Evolutionary conservation across 345 rosid species (phyloP), one percentile per base, ranked within the genome.

Genomic region (Trapa incisa): DNA sequence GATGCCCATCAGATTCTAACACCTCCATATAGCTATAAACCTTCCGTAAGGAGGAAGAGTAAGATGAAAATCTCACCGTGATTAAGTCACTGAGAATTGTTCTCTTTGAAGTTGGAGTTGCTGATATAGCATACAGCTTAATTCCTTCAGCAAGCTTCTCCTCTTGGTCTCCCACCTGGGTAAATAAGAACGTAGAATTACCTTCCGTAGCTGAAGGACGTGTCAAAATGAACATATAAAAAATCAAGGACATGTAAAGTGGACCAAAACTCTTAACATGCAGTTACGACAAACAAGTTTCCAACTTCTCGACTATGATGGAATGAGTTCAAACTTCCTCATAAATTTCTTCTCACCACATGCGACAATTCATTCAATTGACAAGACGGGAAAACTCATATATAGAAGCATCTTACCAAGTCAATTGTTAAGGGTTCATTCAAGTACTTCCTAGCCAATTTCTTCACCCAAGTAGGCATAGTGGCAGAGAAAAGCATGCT

Each of bases 401-500:
- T 54, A 33, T 1, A 58, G 38, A 35, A 73, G 52, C 37, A 61
- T 39, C 36, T 70, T 81, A 94, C 99, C 96, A 94, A 71, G 83
- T 91, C 99, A 50, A 90, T 88, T 56, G 86, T 92, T 78, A 91
- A 80, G 54, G 99, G 97, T 74, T 86, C 86, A 68, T 91, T 81
- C 82, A 94, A 79, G 78, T 91, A 78, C 76, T 91, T 94, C 81
- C 99, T 82, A 0, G 99, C 85, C 76, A 94, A 74, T 78, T 91
- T 94, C 82, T 86, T 91, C 56, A 94, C 92, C 99, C 99, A 94
- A 67, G 82, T 60, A 73, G 99, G 99, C 97, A 94, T 94, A 54
- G 99, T 94, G 68, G 99, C 97, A n/a, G 99, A 94, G 84, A 94
- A 94, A 75, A 94, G 96, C 99, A 91, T 88, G 85, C 91, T 94